A percentile compares a stretch with the other conserved stretches of the same genome.
Evolutionary conservation across 768 basidiomycete genomes (phyloP).

Genomic region (Chlorophyllum brunneum): DNA sequence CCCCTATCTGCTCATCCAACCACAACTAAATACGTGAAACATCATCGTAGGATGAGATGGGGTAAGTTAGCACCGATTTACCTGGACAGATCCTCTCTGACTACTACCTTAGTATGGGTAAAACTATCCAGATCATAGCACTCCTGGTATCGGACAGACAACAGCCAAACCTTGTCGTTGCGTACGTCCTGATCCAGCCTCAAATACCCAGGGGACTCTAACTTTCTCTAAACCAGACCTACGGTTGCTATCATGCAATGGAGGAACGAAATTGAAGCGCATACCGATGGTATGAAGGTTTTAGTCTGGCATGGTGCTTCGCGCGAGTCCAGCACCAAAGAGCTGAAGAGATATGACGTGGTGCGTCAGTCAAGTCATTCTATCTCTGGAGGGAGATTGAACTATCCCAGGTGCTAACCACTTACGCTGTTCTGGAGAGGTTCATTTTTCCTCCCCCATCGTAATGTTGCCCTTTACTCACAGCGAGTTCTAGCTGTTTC

Average conservation of each 20-base stretch:
- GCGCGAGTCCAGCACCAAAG: slow-evolving; percentile 60
- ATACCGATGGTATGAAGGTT: slow-evolving; percentile 81
- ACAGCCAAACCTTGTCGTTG: slow-evolving; percentile 89
- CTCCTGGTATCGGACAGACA: slow-evolving; percentile 74
- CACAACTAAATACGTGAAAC: neutral
- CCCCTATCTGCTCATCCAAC: neutral
- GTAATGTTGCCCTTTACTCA: neutral
- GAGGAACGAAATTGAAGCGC: slow-evolving; percentile 88
- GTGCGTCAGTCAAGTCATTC: slow-evolving; percentile 36
- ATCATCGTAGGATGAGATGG: slow-evolving; percentile 79
- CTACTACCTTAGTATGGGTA: slow-evolving; percentile 63
- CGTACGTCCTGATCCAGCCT: slow-evolving; percentile 45
- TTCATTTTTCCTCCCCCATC: slow-evolving; percentile 10
- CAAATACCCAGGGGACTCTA: neutral
- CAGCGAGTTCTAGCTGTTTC: slow-evolving; percentile 55
- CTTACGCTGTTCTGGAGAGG: slow-evolving; percentile 84
- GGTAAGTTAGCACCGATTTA: slow-evolving; percentile 41
- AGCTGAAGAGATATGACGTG: slow-evolving; percentile 84
- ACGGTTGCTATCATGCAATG: slow-evolving; percentile 73
- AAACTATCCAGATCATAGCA: slow-evolving; percentile 96
- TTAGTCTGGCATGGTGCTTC: slow-evolving; percentile 90
- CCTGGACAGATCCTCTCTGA: slow-evolving; percentile 7
- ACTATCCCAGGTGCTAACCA: slow-evolving; percentile 65
- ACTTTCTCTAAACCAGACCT: slow-evolving; percentile 28
- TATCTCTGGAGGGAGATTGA: neutral